phyloP scores from a whole-genome alignment of 345 rosid species.

The Salix dunnii region DNA sequence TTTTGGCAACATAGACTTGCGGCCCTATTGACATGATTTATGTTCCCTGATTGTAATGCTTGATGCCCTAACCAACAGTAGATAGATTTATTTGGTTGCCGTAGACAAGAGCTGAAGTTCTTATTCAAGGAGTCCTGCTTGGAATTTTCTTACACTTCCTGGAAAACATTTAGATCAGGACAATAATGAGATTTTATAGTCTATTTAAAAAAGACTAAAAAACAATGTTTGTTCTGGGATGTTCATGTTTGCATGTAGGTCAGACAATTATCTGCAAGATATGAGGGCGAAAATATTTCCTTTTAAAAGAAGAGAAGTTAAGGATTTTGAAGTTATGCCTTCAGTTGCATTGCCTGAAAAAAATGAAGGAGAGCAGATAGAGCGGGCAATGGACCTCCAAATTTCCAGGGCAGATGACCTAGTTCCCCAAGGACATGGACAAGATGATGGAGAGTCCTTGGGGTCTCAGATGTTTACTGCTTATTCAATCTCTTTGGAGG shows the following conservation, averaged over 20 bases:
- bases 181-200: background rate
- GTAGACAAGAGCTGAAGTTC: background rate
- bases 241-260: constrained; percentile 37
- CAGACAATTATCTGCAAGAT: constrained; percentile 87
- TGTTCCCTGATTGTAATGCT: background rate
- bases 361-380: constrained; percentile 69
- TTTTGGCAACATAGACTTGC: background rate
- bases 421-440: no score
- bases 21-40: background rate
- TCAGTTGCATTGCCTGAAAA: constrained; percentile 54
- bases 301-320: constrained; percentile 61
- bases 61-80: background rate
- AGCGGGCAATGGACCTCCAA: no score
- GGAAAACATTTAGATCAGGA: background rate
- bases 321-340: constrained; percentile 54
- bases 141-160: background rate
- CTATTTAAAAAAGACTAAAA: no score
- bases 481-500: no score
- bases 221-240: background rate
- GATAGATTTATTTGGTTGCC: background rate
- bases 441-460: no score
- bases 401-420: no score
- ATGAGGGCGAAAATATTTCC: constrained; percentile 86
- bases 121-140: background rate
- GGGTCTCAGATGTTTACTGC: no score